These are phyloP conservation scores for Blepharisma stoltei DNA, from an alignment of 73 alveolate species.

Conservation along the genomic window DNA sequence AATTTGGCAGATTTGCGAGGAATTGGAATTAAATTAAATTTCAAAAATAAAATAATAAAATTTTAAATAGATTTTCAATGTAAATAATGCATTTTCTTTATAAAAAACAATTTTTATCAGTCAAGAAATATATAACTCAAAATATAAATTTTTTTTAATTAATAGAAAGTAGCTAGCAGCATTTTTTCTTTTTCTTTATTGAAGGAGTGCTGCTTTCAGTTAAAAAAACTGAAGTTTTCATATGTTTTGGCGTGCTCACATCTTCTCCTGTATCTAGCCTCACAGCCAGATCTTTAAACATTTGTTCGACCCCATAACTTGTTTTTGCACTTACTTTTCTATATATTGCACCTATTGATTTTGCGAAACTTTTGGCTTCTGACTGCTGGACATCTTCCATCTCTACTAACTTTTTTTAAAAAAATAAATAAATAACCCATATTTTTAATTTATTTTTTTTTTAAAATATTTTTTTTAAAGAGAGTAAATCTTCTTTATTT, in stretches of 20 bases:
- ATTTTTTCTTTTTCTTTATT: background rate
- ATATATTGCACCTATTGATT: constrained; percentile 34
- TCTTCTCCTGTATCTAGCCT: constrained; percentile 36
- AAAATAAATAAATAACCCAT: too few relatives aligned
- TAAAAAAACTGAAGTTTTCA: background rate
- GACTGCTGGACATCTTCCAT: constrained; percentile 51
- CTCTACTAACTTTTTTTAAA: constrained; percentile 68
- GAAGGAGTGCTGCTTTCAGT: background rate
- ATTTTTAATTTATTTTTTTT: too few relatives aligned
- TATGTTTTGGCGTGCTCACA: background rate
- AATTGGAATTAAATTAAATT: too few relatives aligned
- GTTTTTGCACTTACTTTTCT: constrained; percentile 54
- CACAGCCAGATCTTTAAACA: constrained; percentile 51
- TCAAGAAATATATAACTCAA: too few relatives aligned
- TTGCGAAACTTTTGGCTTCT: constrained; percentile 51
- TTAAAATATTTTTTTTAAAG: too few relatives aligned
- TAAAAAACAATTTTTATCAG: too few relatives aligned
- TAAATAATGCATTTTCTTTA: too few relatives aligned
- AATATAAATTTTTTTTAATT: too few relatives aligned
- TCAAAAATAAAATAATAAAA: too few relatives aligned
- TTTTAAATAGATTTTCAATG: too few relatives aligned
- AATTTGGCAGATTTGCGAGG: too few relatives aligned
- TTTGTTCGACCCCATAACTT: constrained; percentile 48
- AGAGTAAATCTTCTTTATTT: constrained; percentile 65
- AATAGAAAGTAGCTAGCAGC: constrained; percentile 16